Percentiles rank a stretch among this genome's conserved stretches.
Evolutionary conservation across 805 yeast species (phyloP).

Genomic region (Starmerella powellii): DNA sequence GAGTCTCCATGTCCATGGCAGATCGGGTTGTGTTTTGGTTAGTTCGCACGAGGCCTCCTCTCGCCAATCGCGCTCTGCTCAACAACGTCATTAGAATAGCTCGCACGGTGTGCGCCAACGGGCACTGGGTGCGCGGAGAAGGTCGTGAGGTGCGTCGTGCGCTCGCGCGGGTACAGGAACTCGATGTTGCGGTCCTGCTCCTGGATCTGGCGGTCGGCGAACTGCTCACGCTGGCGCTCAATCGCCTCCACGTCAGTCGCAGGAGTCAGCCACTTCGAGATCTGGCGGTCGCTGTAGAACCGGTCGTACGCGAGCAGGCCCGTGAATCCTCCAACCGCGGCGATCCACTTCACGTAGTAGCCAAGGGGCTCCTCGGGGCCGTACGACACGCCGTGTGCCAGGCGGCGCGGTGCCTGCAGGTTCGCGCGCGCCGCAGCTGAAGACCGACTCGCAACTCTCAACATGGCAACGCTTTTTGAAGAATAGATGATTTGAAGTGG

Average conservation of each 20-base stretch:
- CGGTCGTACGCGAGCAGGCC: conserved; percentile 24
- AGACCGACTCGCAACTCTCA: conserved; percentile 8
- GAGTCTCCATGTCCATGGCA: no score
- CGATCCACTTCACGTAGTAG: conserved; percentile 23
- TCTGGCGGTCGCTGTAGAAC: conserved; percentile 20
- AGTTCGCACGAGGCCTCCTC: conserved; percentile 25
- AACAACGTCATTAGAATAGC: conserved; percentile 21
- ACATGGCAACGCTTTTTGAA: background rate
- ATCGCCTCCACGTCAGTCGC: conserved; percentile 13
- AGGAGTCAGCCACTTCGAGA: conserved; percentile 21
- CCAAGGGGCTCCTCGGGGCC: conserved; percentile 23
- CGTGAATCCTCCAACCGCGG: conserved; percentile 15
- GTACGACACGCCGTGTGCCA: conserved; percentile 19
- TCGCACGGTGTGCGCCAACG: conserved; percentile 23
- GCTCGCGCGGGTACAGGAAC: conserved; percentile 17
- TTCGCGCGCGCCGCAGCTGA: background rate
- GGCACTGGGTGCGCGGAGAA: conserved; percentile 27
- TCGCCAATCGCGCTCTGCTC: conserved; percentile 22
- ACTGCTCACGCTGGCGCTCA: conserved; percentile 17
- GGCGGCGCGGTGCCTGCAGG: background rate
- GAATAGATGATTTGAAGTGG: no score
- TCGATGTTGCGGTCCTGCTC: conserved; percentile 20
- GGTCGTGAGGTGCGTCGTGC: conserved; percentile 14
- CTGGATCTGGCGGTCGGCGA: conserved; percentile 16
- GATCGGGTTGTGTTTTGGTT: no score